These are phyloP conservation scores for Lachnellula cervina DNA, from an alignment of 2,329 filamentous ascomycete genomes.

Conservation along the genomic window DNA sequence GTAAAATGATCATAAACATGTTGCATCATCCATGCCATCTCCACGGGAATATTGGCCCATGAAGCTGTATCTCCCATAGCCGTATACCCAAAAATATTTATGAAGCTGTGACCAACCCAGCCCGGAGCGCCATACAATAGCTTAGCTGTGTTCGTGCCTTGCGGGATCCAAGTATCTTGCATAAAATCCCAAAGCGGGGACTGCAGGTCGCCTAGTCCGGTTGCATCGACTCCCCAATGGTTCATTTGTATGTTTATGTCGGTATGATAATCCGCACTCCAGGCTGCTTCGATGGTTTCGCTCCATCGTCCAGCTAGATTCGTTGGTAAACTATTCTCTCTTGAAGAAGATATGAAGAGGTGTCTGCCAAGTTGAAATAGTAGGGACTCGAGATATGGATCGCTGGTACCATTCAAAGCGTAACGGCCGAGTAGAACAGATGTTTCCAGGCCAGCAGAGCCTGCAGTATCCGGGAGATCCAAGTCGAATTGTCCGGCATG, in stretches of 20 bases:
- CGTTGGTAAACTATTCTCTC: slow-evolving; percentile 46
- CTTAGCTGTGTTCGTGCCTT: slow-evolving; percentile 47
- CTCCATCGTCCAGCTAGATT: slow-evolving; percentile 56
- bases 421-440: slow-evolving; percentile 33
- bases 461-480: slow-evolving; percentile 40
- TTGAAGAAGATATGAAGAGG: slow-evolving; percentile 50
- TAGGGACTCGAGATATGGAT: slow-evolving; percentile 49
- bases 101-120: slow-evolving; percentile 52
- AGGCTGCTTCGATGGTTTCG: slow-evolving; percentile 39
- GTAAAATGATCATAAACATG: slow-evolving; percentile 54
- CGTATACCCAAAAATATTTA: slow-evolving; percentile 55
- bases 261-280: slow-evolving; percentile 52
- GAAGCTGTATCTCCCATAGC: slow-evolving; percentile 42
- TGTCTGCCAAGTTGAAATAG: slow-evolving; percentile 51
- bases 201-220: slow-evolving; percentile 43
- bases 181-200: slow-evolving; percentile 49
- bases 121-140: slow-evolving; percentile 50
- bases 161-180: slow-evolving; percentile 46
- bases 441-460: slow-evolving; percentile 39
- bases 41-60: slow-evolving; percentile 40
- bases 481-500: slow-evolving; percentile 39
- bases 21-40: slow-evolving; percentile 55
- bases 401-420: slow-evolving; percentile 32
- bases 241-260: slow-evolving; percentile 62
- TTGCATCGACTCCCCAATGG: slow-evolving; percentile 51